A percentile compares a stretch with the other conserved stretches of the same genome.
Evolutionary conservation across 139 green algal species (phyloP).

Genomic region (Volvox reticuliferus): DNA sequence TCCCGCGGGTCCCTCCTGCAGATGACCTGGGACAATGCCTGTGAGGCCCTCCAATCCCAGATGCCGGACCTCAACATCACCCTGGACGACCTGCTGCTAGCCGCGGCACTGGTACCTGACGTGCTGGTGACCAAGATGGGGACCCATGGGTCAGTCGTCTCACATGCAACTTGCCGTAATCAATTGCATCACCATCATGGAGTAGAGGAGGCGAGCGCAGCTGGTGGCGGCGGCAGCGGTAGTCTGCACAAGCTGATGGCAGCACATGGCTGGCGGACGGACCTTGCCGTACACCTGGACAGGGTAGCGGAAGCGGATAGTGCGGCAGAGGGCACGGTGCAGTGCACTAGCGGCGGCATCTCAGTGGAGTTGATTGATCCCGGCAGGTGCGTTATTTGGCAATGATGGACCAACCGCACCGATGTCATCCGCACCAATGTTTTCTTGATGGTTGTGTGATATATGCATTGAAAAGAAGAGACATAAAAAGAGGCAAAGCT

Average conservation of each 20-base stretch:
- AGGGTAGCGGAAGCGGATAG: not conserved
- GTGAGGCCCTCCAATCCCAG: constrained; percentile 4
- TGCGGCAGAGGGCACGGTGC: not conserved
- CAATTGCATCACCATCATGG: too few species aligned
- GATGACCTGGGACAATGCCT: constrained; percentile 44
- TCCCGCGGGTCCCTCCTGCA: not conserved
- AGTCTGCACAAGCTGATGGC: not conserved
- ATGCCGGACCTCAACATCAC: constrained; percentile 26
- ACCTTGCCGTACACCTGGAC: not conserved
- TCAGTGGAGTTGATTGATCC: constrained; percentile 67
- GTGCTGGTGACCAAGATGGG: constrained; percentile 58
- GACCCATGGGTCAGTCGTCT: too few species aligned
- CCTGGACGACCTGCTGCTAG: constrained; percentile 57
- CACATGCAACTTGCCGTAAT: too few species aligned
- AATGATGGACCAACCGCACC: too few species aligned
- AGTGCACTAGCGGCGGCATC: not conserved
- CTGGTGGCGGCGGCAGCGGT: not conserved
- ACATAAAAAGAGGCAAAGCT: too few species aligned
- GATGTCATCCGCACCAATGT: too few species aligned
- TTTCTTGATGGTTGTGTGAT: too few species aligned
- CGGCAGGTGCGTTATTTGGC: constrained; percentile 35
- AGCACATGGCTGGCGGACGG: not conserved
- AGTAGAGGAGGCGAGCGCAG: not conserved
- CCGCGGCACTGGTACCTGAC: constrained; percentile 59
- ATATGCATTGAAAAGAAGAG: too few species aligned